Conservation (phyloP, 140 eudicot species). For the Oenanthe javanica region DNA sequence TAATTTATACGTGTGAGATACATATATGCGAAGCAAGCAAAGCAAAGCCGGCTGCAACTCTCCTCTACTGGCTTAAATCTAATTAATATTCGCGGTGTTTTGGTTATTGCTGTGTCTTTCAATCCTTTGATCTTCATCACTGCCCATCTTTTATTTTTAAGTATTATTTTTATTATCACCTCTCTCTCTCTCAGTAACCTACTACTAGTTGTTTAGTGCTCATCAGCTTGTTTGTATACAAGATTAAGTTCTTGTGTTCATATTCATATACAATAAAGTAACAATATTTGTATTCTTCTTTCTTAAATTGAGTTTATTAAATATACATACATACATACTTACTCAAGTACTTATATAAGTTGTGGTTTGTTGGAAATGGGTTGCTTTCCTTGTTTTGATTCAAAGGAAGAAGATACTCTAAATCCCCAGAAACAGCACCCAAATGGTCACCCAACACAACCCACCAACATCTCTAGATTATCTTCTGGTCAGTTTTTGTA, state of each 20-base stretch:
- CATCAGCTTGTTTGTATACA: not conserved
- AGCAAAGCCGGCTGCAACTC: not conserved
- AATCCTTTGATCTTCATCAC: not conserved
- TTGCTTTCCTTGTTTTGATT: constrained; percentile 94
- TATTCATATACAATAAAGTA: not conserved
- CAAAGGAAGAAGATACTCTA: constrained; percentile 54
- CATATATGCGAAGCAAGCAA: not conserved
- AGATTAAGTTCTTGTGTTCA: not conserved
- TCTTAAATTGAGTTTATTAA: too few relatives aligned
- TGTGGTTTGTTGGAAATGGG: constrained; percentile 44
- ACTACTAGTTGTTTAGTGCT: not conserved
- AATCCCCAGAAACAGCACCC: constrained; percentile 36
- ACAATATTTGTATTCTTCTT: not conserved
- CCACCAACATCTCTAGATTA: constrained; percentile 70
- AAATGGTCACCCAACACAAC: constrained; percentile 44
- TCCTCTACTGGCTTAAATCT: not conserved
- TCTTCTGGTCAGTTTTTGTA: constrained; percentile 59
- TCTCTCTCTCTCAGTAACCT: too few relatives aligned
- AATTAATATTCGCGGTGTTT: too few relatives aligned
- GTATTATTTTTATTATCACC: too few relatives aligned
- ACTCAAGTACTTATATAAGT: not conserved
- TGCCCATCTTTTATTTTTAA: too few relatives aligned
- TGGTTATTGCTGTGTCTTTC: too few relatives aligned
- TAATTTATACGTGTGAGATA: too few relatives aligned
- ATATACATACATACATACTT: not conserved